Conservation (phyloP, 108 stramenopile genomes). For the Skeletonema grethae region DNA sequence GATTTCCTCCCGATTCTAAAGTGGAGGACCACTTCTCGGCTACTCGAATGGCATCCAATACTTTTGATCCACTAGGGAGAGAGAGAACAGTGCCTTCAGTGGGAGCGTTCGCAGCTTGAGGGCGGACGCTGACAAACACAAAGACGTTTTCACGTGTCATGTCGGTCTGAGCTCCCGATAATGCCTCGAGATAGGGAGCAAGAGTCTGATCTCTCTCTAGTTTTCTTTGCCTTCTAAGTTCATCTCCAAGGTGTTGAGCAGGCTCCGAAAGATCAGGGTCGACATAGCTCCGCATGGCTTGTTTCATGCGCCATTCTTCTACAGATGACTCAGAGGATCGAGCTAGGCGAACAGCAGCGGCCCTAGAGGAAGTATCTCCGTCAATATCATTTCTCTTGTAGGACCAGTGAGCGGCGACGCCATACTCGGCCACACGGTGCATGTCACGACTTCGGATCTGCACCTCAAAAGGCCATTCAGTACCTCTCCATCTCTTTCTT, state of each 20-base stretch:
- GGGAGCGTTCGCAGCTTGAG: slow-evolving; percentile 5
- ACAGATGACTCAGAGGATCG: slow-evolving; percentile 61
- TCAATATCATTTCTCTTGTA: slow-evolving; percentile 64
- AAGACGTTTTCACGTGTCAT: slow-evolving; percentile 75
- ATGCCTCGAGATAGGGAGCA: slow-evolving; percentile 80
- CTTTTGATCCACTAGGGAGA: slow-evolving; percentile 73
- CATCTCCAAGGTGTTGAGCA: slow-evolving; percentile 38
- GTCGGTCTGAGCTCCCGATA: slow-evolving; percentile 69
- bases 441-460: slow-evolving; percentile 85
- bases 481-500: slow-evolving; percentile 51
- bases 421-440: slow-evolving; percentile 91
- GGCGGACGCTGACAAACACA: slow-evolving; percentile 58
- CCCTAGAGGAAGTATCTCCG: slow-evolving; percentile 4
- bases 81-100: slow-evolving; percentile 64
- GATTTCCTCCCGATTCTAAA: slow-evolving; percentile 12
- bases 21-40: slow-evolving; percentile 42
- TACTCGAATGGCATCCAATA: slow-evolving; percentile 74
- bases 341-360: slow-evolving; percentile 17
- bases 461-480: slow-evolving; percentile 77
- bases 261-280: slow-evolving; percentile 28
- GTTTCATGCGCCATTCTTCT: slow-evolving; percentile 70
- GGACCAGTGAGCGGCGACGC: slow-evolving; percentile 84
- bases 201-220: slow-evolving; percentile 66
- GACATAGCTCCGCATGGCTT: slow-evolving; percentile 27
- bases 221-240: slow-evolving; percentile 62